Base-by-base conservation (phyloP, 352 stramenopile species). In the Phytopythium helicoides region DNA sequence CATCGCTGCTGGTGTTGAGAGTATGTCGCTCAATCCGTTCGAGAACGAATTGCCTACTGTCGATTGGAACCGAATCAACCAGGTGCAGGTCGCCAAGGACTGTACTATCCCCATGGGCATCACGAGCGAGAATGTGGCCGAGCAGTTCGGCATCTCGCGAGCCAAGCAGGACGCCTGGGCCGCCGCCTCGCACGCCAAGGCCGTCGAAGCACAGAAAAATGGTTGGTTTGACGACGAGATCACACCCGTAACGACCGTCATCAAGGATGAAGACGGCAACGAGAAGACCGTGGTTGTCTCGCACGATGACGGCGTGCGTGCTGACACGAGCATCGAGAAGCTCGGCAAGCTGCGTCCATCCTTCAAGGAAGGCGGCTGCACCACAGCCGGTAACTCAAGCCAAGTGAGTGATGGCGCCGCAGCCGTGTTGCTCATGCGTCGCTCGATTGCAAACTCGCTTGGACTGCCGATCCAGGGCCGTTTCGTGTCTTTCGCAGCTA, bases 291-390 rank as follows among this genome's bases (percentile, higher is more conserved):
- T 93, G 44, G 76, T 86, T 12, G 76, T 69, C n/a, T n/a, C n/a
- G n/a, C n/a, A n/a, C n/a, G n/a, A n/a, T 2, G 81, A 95, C 66
- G 67, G 97, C 78, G 58, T 89, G 54, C 60, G 65, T 73, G 60
- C 95, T 83, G 57, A 76, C 65, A 83, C 82, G n/a, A 76, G 81
- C 34, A 57, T 89, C 34, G 75, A 80, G 25, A 92, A 93, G 65
- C 80, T 99, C 33, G 78, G 78, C 38, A 97, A 95, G 48, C 77
- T 99, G 6, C 90, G 89, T 68, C 73, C 97, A 1, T 91, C 98
- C 40, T 99, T 99, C 80, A 98, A 99, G 74, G 98, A 99, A 66
- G 86, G 97, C 63, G 97, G 97, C n/a, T 83, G 97, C 8, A 96
- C 99, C 6, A 99, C 97, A 18, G 96, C 97, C 10, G 97, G 88